phyloP scores from a whole-genome alignment of 345 rosid species.

The Eucalyptus dawsonii region DNA sequence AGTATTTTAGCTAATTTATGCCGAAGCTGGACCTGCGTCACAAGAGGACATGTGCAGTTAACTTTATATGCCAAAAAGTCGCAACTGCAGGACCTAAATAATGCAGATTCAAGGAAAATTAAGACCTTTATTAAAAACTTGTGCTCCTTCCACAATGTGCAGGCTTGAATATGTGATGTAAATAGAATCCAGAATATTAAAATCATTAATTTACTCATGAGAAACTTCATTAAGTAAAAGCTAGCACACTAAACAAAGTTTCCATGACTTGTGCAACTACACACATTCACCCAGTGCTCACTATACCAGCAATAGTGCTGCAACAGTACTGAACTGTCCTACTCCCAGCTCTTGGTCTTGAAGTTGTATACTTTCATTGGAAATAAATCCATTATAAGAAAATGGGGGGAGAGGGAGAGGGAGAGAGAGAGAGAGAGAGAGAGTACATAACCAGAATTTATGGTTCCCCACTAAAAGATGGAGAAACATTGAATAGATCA shows the following conservation, averaged over 20 bases:
- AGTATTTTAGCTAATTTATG: conserved; percentile 76
- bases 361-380: background rate
- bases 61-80: background rate
- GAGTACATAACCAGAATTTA: background rate
- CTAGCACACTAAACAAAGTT: background rate
- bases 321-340: background rate
- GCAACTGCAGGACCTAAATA: background rate
- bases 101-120: background rate
- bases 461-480: background rate
- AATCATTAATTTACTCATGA: background rate
- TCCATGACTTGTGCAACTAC: background rate
- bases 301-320: background rate
- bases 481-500: background rate
- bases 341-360: background rate
- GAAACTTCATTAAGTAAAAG: background rate
- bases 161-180: background rate
- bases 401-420: background rate
- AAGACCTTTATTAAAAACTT: background rate
- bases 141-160: background rate
- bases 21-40: conserved; percentile 65
- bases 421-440: background rate
- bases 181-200: background rate
- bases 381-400: background rate
- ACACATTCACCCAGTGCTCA: background rate
- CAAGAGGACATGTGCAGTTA: background rate